Conservation (phyloP, 495 filamentous ascomycete species). For the Lasiosphaeria hispida region DNA sequence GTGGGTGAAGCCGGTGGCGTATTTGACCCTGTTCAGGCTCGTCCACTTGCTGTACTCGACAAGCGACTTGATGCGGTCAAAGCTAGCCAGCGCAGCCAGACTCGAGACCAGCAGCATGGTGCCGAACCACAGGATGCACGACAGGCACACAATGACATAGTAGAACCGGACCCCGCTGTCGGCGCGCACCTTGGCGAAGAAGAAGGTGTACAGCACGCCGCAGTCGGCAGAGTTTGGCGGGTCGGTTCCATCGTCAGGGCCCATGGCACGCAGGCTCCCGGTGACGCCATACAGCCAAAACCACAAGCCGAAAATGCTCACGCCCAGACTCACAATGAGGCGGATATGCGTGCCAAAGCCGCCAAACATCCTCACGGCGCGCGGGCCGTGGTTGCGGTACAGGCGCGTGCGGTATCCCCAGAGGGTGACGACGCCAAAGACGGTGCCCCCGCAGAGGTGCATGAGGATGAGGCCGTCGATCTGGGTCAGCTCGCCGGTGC, state of each 20-base stretch:
- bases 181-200: conserved; percentile 25
- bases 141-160: conserved; percentile 21
- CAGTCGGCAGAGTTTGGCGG: conserved; percentile 19
- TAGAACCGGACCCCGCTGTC: conserved; percentile 20
- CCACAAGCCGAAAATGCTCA: conserved; percentile 29
- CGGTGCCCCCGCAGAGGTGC: conserved; percentile 28
- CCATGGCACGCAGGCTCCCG: neutral
- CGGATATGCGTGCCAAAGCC: conserved; percentile 27
- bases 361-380: conserved; percentile 23
- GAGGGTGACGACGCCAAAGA: conserved; percentile 26
- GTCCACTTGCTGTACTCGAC: conserved; percentile 13
- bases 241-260: conserved; percentile 15
- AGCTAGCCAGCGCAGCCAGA: conserved; percentile 14
- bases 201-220: conserved; percentile 24
- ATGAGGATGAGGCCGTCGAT: conserved; percentile 29
- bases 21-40: conserved; percentile 11
- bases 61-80: conserved; percentile 6
- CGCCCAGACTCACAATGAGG: conserved; percentile 18
- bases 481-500: conserved; percentile 10
- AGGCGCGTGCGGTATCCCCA: conserved; percentile 29
- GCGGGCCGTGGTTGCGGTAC: conserved; percentile 21
- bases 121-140: conserved; percentile 24
- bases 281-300: conserved; percentile 27
- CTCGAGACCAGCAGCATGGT: conserved; percentile 22
- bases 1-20: conserved; percentile 25